Evolutionary conservation across 768 basidiomycete species (phyloP).

Genomic region (Pholiota microspora): DNA sequence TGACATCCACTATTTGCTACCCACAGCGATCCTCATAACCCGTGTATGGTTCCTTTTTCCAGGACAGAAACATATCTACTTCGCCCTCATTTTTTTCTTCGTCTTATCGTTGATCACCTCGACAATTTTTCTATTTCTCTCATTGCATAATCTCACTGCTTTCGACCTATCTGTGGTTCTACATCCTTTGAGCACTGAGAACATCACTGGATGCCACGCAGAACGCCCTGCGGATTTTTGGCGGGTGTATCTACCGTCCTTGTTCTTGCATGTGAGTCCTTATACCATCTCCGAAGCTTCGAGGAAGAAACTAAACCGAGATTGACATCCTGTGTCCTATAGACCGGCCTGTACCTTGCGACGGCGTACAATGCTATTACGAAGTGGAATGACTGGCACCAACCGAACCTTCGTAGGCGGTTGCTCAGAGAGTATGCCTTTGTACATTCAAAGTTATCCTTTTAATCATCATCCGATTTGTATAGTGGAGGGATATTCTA

Average conservation of each 20-base stretch:
- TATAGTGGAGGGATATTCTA: not conserved
- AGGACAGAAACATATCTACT: conserved; percentile 23
- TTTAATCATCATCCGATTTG: not conserved
- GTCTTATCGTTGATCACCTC: conserved; percentile 16
- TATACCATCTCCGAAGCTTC: not conserved
- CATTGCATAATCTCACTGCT: not conserved
- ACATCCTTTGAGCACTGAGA: too few species aligned
- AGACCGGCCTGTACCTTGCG: conserved; percentile 35
- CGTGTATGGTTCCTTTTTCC: conserved; percentile 43
- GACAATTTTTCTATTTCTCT: not conserved
- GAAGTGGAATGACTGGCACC: conserved; percentile 31
- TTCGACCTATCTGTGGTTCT: not conserved
- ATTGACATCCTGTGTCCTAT: not conserved
- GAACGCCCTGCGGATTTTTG: not conserved
- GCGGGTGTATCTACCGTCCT: not conserved
- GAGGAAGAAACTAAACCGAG: too few species aligned
- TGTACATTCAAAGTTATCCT: not conserved
- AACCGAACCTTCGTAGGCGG: conserved; percentile 27
- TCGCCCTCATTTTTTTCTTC: conserved; percentile 28
- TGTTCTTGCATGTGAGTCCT: not conserved
- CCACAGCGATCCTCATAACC: conserved; percentile 34
- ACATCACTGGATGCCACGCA: not conserved
- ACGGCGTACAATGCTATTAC: conserved; percentile 33
- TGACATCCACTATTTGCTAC: not conserved
- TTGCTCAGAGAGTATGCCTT: conserved; percentile 36